phyloP scores from a whole-genome alignment of 345 rosid genomes.

The Triadica sebifera region DNA sequence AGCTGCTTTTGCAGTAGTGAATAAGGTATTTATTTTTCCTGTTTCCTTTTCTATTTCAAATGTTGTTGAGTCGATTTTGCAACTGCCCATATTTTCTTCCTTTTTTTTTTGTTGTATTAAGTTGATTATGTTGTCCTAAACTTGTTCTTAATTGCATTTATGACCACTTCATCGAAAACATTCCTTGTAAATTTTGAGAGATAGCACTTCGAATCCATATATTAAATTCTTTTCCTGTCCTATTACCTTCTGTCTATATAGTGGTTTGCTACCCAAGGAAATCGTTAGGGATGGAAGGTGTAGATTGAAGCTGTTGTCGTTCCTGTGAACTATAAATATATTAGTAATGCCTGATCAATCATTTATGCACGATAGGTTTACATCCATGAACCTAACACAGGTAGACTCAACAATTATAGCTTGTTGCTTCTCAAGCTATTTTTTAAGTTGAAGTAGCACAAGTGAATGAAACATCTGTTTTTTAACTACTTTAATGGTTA shows the following conservation, averaged over 20 bases:
- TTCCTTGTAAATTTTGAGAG: background rate
- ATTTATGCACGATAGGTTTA: no score
- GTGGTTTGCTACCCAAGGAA: background rate
- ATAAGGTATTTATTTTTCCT: slow-evolving; percentile 56
- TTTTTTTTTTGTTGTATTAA: background rate
- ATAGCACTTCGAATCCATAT: background rate
- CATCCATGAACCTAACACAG: no score
- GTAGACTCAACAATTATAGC: no score
- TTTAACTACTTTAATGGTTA: no score
- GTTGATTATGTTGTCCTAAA: background rate
- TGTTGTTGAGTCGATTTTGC: background rate
- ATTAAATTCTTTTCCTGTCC: background rate
- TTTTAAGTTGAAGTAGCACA: no score
- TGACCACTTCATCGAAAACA: background rate
- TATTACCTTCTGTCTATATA: background rate
- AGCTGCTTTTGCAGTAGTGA: slow-evolving; percentile 98
- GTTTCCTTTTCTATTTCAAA: background rate
- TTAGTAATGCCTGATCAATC: no score
- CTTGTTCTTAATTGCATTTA: background rate
- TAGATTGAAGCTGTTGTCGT: no score
- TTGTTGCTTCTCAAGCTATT: no score
- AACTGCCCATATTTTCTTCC: background rate
- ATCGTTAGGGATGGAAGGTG: background rate
- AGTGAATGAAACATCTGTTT: no score
- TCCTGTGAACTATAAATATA: no score